A percentile compares a stretch with the other conserved stretches of the same genome.
Evolutionary conservation across 1,139 yeast genomes (phyloP).

Genomic region (Kodamaea plutei): DNA sequence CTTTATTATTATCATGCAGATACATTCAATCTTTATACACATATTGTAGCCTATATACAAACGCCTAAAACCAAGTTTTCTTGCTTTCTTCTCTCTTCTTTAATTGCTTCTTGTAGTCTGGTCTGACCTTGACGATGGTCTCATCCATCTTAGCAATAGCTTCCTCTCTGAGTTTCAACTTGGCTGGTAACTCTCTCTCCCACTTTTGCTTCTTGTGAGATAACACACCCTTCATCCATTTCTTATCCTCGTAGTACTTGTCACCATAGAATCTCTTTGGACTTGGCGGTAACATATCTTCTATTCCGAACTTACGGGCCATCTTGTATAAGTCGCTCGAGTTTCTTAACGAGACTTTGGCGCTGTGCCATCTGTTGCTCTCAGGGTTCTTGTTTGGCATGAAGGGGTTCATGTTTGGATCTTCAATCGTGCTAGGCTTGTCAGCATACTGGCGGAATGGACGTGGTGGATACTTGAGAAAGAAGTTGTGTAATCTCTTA

Average conservation of each 20-base stretch:
- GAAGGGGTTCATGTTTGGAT: constrained; percentile 81
- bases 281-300: constrained; percentile 73
- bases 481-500: constrained; percentile 65
- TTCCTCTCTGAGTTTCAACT: constrained; percentile 56
- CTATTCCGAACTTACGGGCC: constrained; percentile 77
- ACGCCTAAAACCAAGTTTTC: constrained; percentile 40
- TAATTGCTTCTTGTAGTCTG: constrained; percentile 53
- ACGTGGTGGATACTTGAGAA: constrained; percentile 79
- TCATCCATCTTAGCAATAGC: constrained; percentile 76
- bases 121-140: constrained; percentile 62
- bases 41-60: constrained; percentile 9
- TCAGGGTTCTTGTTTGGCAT: constrained; percentile 80
- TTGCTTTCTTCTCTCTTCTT: constrained; percentile 46
- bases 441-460: constrained; percentile 66
- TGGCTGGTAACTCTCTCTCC: constrained; percentile 64
- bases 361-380: constrained; percentile 71
- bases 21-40: too few species aligned
- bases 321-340: constrained; percentile 82
- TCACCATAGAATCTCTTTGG: constrained; percentile 77
- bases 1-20: too few species aligned
- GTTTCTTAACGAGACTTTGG: constrained; percentile 76
- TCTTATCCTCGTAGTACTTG: constrained; percentile 66
- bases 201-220: constrained; percentile 78
- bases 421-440: constrained; percentile 61
- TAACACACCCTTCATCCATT: constrained; percentile 73